Evolutionary conservation across 176 grass and related monocot species (phyloP).

Genomic region (Hsuehochloa calcarea): DNA sequence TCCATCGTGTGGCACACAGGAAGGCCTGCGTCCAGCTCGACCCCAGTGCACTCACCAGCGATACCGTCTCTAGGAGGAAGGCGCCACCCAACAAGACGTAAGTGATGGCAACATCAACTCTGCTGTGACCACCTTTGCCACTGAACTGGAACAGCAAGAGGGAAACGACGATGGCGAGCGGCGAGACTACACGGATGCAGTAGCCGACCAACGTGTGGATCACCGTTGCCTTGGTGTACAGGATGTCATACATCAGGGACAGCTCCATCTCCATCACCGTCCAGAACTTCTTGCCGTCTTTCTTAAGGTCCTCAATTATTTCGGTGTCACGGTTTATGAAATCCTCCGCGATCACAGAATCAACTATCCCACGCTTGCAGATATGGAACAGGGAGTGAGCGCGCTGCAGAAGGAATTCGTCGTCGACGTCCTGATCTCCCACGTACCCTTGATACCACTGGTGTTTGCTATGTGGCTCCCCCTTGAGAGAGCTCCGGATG

Average conservation of each 20-base stretch:
- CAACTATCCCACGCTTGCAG: slow-evolving; percentile 1
- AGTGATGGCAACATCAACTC: no score
- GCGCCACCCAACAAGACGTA: no score
- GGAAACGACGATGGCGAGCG: neutral
- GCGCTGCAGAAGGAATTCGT: no score
- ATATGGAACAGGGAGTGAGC: slow-evolving; percentile 16
- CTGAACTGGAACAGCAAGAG: no score
- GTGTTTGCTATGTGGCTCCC: no score
- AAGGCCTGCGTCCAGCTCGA: neutral
- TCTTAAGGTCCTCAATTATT: no score
- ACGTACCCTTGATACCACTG: no score
- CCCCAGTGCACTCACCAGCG: neutral
- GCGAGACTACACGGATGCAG: neutral
- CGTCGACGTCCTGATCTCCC: no score
- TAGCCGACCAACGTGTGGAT: slow-evolving; percentile 26
- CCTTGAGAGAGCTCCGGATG: neutral
- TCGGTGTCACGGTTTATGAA: no score
- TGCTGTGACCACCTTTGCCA: no score
- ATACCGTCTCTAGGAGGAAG: neutral
- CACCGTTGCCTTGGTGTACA: slow-evolving; percentile 49
- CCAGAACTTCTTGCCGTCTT: no score
- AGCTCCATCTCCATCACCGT: slow-evolving; percentile 24
- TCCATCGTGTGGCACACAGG: neutral
- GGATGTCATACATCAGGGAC: slow-evolving; percentile 37
- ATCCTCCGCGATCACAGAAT: neutral